phyloP scores from a whole-genome alignment of 306 rosid species.

The Mimosa bimucronata region DNA sequence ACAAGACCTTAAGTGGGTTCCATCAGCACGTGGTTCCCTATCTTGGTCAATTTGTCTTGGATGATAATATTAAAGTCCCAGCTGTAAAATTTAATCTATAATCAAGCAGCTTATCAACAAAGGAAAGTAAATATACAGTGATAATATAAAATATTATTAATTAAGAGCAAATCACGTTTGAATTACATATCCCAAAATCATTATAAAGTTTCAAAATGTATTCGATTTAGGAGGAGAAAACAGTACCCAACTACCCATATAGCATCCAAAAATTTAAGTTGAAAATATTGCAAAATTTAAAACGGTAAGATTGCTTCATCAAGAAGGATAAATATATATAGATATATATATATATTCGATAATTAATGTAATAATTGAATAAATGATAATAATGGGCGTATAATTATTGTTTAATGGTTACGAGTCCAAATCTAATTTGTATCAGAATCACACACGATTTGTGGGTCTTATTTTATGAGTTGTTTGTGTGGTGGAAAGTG shows the following conservation, averaged over 20 bases:
- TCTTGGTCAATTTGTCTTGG: conserved; percentile 56
- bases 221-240: conserved; percentile 4
- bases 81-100: conserved; percentile 53
- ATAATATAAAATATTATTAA: not conserved
- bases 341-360: conserved; percentile 21
- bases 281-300: conserved; percentile 22
- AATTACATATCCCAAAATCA: conserved; percentile 30
- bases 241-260: not conserved
- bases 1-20: conserved; percentile 49
- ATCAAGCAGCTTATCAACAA: conserved; percentile 39
- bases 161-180: conserved; percentile 36
- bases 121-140: conserved; percentile 30
- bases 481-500: conserved; percentile 81
- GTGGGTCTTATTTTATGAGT: conserved; percentile 90
- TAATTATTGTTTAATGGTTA: conserved; percentile 30
- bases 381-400: conserved; percentile 20
- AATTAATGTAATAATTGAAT: conserved; percentile 22
- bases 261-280: conserved; percentile 15
- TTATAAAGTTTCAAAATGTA: not conserved
- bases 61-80: conserved; percentile 50
- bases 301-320: not conserved
- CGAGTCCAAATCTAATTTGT: conserved; percentile 68
- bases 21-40: conserved; percentile 66
- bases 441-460: conserved; percentile 80
- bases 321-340: conserved; percentile 20